Percentiles rank a stretch among this genome's conserved stretches.
Conservation (phyloP, 2,329 filamentous ascomycete species). For the Simplicillium sp. region DNA sequence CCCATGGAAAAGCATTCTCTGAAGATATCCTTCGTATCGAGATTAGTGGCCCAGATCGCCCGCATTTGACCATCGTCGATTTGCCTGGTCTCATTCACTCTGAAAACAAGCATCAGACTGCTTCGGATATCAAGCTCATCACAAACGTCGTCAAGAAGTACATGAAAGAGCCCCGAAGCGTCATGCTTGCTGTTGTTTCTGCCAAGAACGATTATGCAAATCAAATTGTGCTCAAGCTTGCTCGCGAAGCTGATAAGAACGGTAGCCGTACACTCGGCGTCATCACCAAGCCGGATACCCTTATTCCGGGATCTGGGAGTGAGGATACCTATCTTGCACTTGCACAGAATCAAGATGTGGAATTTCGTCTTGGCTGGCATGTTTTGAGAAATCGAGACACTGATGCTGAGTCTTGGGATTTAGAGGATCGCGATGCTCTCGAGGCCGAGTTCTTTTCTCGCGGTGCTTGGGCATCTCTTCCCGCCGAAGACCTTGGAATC, state of each 20-base stretch:
- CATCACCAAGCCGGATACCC: constrained; percentile 46
- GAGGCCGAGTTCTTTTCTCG: constrained; percentile 34
- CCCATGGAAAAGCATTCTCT: constrained; percentile 5
- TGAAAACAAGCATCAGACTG: constrained; percentile 22
- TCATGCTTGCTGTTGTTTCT: constrained; percentile 34
- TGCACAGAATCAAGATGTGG: constrained; percentile 33
- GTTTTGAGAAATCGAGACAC: constrained; percentile 37
- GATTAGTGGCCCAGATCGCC: constrained; percentile 11
- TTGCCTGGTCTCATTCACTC: constrained; percentile 33
- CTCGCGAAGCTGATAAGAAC: not conserved
- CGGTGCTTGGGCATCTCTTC: constrained; percentile 26
- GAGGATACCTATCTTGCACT: constrained; percentile 30
- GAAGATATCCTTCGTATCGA: constrained; percentile 17
- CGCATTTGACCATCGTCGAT: constrained; percentile 36
- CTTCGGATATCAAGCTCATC: constrained; percentile 21
- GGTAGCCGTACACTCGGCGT: constrained; percentile 41
- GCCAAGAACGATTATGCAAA: constrained; percentile 28
- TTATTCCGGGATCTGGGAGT: constrained; percentile 21
- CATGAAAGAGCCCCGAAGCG: constrained; percentile 28
- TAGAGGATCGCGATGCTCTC: constrained; percentile 23
- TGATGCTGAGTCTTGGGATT: constrained; percentile 19
- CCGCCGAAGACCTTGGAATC: constrained; percentile 33
- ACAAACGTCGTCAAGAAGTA: constrained; percentile 26
- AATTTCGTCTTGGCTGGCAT: constrained; percentile 43
- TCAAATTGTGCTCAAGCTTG: constrained; percentile 18